Evolutionary conservation across 768 basidiomycete genomes (phyloP).

Genomic region (Russula olivacea): DNA sequence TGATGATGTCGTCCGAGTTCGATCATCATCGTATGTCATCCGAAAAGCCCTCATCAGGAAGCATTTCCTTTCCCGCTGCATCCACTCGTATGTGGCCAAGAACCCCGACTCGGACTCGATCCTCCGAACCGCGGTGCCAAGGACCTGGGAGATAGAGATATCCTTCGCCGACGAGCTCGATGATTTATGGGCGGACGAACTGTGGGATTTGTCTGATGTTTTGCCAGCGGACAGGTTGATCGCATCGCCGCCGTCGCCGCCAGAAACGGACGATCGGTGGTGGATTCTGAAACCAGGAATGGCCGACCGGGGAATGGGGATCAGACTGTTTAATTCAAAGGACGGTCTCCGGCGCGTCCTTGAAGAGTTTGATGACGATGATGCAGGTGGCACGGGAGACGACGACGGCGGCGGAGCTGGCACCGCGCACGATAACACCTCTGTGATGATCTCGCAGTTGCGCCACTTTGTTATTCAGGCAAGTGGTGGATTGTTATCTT

Average conservation of each 20-base stretch:
- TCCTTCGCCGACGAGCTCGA: constrained; percentile 92
- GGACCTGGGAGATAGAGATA: constrained; percentile 80
- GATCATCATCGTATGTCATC: constrained; percentile 82
- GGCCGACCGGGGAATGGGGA: constrained; percentile 94
- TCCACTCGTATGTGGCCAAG: constrained; percentile 70
- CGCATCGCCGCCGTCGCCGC: neutral
- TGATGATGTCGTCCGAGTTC: constrained; percentile 31
- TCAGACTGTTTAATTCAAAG: constrained; percentile 80
- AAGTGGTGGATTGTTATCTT: constrained; percentile 16
- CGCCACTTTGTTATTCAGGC: constrained; percentile 97
- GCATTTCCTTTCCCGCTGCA: constrained; percentile 76
- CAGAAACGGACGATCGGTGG: constrained; percentile 44
- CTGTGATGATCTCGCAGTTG: constrained; percentile 78
- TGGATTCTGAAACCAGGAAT: constrained; percentile 98
- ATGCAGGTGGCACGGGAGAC: constrained; percentile 36
- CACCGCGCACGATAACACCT: constrained; percentile 33
- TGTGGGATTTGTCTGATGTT: constrained; percentile 73
- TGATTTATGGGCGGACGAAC: constrained; percentile 87
- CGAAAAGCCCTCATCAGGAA: constrained; percentile 93
- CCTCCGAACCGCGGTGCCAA: constrained; percentile 54
- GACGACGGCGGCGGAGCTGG: too few relatives aligned
- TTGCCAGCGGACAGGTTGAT: constrained; percentile 43
- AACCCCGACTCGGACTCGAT: constrained; percentile 51
- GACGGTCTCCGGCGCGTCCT: constrained; percentile 69
- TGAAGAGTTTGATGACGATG: constrained; percentile 64